Base-by-base conservation (phyloP, 495 filamentous ascomycete genomes). In the Annulohypoxylon maeteangense region DNA sequence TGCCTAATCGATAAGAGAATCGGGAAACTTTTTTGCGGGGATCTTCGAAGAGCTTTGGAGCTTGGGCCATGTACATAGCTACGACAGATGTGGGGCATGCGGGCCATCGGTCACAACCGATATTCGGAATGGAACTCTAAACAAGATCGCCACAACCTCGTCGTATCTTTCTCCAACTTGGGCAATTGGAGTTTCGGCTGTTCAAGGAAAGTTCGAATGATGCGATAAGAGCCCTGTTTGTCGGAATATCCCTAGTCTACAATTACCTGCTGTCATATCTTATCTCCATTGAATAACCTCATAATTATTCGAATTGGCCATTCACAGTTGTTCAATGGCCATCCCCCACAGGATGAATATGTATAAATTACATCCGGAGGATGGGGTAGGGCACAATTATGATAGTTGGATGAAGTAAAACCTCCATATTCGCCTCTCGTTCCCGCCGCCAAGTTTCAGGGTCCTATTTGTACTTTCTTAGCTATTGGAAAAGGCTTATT, bases 171-270 rank as follows among this genome's bases (percentile, higher is more conserved):
- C 53, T 60, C 67, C 62, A 8, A n/a, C 48, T 62, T 56, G 14
- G 22, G 40, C 11, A 53, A 18, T 60, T 59, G n/a, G n/a, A 60
- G 29, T 51, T 72, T 68, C 60, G 64, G 70, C 70, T 68, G 62
- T 62, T 66, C 20, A 53, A 54, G 44, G 58, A 65, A 54, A 34
- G 18, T n/a, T 38, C 20, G 36, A 67, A 70, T 72, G 74, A 55
- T 65, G 74, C 38, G 72, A 76, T 76, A 70, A 72, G 59, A 53
- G 65, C 66, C 74, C 55, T 75, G 68, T 29, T 63, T 65, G 55
- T 77, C 75, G 75, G 75, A 54, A 75, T 73, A 29, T 29, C 11
- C 53, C 65, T 44, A 31, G 42, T 45, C 14, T 64, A 14, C 40
- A 16, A 70, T 74, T 67, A 66, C 65, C 56, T 67, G 59, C 55